Base-by-base conservation (phyloP, 148 eudicot genomes). In the Silene uniflora region DNA sequence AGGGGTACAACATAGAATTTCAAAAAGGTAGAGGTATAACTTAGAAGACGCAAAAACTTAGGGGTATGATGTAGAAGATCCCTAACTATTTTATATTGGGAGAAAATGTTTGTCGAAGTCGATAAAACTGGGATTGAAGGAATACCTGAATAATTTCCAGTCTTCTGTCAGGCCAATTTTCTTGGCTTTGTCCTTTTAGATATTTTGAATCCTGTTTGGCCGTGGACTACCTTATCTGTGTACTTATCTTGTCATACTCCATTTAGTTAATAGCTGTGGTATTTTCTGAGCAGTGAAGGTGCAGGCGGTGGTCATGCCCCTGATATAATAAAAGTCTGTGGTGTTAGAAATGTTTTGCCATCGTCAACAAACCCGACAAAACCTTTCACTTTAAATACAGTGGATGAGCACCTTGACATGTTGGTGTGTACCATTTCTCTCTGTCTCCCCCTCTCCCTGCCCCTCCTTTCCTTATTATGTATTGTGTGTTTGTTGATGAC, bases 231-330 rank as follows among this genome's bases (percentile, higher is more conserved):
- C 13, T 74, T 71, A 44, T 62, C 69, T 73, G 58, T 60, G 18
- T 75, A 25, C 63, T 44, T 10, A 1, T 22, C 35, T 18, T 47
- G 22, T 71, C 44, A 25, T 58, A 24, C 6, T 54, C 16, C 64
- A 70, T 76, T 71, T 12, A 58, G 78, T 19, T 71, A 24, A 76
- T 39, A 25, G 54, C 16, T 10, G 42, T 78, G 68, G 46, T 58
- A 55, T 72, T 73, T 52, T 79, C 52, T 81, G 70, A 76, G 72
- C 89, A 94, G 97, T 85, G 98, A 91, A 90, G 98, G 97, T 54
- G 98, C 98, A 35, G 98, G 98, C 46, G 98, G 97, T 74, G 98
- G 98, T 73, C 98, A 94, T 89, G 98, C 98, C 81, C 98, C 98
- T 65, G 98, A 94, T 87, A 92, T 94, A 61, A 91, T 94, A 64